Evolutionary conservation across 2,329 filamentous ascomycete species (phyloP).

Genomic region (Aspergillus pseudoviridinutans): DNA sequence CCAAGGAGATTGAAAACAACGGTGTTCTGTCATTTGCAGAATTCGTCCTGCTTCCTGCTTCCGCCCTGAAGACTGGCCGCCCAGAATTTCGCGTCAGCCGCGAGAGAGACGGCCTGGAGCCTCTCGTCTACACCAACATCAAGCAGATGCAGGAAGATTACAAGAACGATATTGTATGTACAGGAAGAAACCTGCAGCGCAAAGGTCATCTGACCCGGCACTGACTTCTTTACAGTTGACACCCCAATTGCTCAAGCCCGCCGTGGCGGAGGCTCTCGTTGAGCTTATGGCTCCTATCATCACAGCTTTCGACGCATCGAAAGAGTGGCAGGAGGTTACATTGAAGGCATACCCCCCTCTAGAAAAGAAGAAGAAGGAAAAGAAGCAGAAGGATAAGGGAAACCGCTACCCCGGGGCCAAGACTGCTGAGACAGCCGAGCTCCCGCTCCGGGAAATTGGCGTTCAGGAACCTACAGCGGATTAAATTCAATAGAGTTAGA

Average conservation of each 20-base stretch:
- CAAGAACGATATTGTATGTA: conserved; percentile 65
- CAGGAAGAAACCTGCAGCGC: not conserved
- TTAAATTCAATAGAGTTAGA: not conserved
- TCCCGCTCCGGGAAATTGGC: not conserved
- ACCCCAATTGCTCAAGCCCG: conserved; percentile 84
- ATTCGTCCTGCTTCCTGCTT: conserved; percentile 75
- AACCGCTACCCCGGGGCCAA: conserved; percentile 43
- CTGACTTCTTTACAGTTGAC: conserved; percentile 54
- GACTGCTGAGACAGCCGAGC: not conserved
- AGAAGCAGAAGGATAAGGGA: conserved; percentile 74
- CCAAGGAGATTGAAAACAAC: conserved; percentile 75
- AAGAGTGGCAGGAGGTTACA: conserved; percentile 77
- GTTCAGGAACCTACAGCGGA: not conserved
- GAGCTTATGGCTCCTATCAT: conserved; percentile 74
- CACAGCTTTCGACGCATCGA: conserved; percentile 62
- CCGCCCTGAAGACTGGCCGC: conserved; percentile 39
- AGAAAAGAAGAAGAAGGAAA: conserved; percentile 65
- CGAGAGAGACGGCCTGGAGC: conserved; percentile 59
- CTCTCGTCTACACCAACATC: conserved; percentile 75
- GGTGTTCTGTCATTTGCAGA: conserved; percentile 84
- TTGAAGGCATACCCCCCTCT: conserved; percentile 76
- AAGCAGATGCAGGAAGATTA: conserved; percentile 76
- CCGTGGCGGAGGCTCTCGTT: conserved; percentile 69
- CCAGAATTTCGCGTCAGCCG: conserved; percentile 65
- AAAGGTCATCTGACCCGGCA: conserved; percentile 4